A percentile compares a stretch with the other conserved stretches of the same genome.
Evolutionary conservation across 306 rosid species (phyloP).

Genomic region (Gillenia trifoliata): DNA sequence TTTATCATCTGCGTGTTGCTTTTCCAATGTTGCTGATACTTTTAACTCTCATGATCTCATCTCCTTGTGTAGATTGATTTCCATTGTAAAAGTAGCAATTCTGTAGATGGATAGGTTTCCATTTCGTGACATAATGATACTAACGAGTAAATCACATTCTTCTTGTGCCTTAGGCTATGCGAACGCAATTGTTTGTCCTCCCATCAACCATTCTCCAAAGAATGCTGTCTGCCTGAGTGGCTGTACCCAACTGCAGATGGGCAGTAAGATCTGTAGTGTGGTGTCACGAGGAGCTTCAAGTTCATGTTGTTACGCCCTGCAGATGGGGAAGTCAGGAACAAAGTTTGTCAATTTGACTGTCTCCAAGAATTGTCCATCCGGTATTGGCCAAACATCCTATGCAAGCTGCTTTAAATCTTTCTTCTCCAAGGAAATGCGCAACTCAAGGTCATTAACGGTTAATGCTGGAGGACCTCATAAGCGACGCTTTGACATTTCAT

Average conservation of each 20-base stretch:
- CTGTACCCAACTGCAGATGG: slow-evolving; percentile 41
- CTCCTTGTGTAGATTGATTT: not conserved
- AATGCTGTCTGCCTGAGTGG: slow-evolving; percentile 46
- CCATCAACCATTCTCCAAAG: slow-evolving; percentile 38
- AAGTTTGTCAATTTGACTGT: slow-evolving; percentile 37
- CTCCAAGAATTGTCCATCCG: slow-evolving; percentile 33
- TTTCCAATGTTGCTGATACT: not conserved
- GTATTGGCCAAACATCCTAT: slow-evolving; percentile 38
- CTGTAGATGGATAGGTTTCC: not conserved
- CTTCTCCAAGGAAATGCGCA: slow-evolving; percentile 46
- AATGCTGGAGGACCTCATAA: slow-evolving; percentile 32
- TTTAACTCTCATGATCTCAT: not conserved
- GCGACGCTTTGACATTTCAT: slow-evolving; percentile 45
- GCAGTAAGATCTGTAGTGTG: slow-evolving; percentile 54
- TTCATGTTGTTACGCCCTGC: slow-evolving; percentile 37
- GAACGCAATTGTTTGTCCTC: slow-evolving; percentile 46
- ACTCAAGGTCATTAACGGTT: slow-evolving; percentile 20
- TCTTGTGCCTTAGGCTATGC: slow-evolving; percentile 53
- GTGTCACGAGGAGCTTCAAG: slow-evolving; percentile 40
- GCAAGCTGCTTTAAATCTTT: slow-evolving; percentile 48
- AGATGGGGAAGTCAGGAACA: slow-evolving; percentile 28
- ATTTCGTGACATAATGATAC: not conserved
- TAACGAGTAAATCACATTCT: slow-evolving; percentile 11
- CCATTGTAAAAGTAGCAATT: not conserved
- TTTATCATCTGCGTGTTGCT: not conserved